These are phyloP conservation scores for Botryotinia calthae DNA, from an alignment of 2,329 filamentous ascomycete species.

Conservation along the genomic window DNA sequence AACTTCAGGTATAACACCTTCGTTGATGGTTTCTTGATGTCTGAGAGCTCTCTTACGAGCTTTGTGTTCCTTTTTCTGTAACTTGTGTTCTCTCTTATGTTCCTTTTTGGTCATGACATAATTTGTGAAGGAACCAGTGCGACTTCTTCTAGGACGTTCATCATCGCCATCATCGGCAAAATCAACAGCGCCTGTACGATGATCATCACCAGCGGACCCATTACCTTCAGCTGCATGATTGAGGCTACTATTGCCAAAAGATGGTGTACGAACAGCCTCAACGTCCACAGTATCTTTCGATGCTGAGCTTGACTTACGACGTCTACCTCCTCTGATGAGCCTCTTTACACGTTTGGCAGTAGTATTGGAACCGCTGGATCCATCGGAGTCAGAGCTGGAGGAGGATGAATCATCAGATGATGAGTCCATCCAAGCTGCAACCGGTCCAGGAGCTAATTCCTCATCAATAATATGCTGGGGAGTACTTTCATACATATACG, in stretches of 20 bases:
- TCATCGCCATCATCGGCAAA: slow-evolving; percentile 54
- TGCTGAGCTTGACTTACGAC: slow-evolving; percentile 72
- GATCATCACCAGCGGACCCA: slow-evolving; percentile 31
- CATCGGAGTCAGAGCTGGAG: slow-evolving; percentile 66
- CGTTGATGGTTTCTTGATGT: slow-evolving; percentile 31
- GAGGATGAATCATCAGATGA: slow-evolving; percentile 56
- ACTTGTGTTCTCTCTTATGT: slow-evolving; percentile 42
- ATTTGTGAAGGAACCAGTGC: slow-evolving; percentile 32
- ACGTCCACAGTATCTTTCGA: slow-evolving; percentile 56
- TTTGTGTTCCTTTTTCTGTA: slow-evolving; percentile 39
- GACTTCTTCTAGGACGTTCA: slow-evolving; percentile 41
- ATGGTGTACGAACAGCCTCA: slow-evolving; percentile 44
- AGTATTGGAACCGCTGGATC: slow-evolving; percentile 64
- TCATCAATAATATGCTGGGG: slow-evolving; percentile 92
- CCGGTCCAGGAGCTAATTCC: slow-evolving; percentile 80
- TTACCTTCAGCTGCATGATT: slow-evolving; percentile 29
- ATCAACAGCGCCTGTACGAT: slow-evolving; percentile 41
- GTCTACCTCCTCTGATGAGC: slow-evolving; percentile 61
- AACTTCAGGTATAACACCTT: slow-evolving; percentile 22
- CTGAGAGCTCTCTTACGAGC: slow-evolving; percentile 29
- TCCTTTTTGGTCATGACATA: slow-evolving; percentile 37
- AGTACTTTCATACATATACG: slow-evolving; percentile 89
- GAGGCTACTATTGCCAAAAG: slow-evolving; percentile 39
- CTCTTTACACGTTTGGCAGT: slow-evolving; percentile 74
- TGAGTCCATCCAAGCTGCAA: slow-evolving; percentile 77